Base-by-base conservation (phyloP, 352 stramenopile species). In the Globisporangium cederbergense region DNA sequence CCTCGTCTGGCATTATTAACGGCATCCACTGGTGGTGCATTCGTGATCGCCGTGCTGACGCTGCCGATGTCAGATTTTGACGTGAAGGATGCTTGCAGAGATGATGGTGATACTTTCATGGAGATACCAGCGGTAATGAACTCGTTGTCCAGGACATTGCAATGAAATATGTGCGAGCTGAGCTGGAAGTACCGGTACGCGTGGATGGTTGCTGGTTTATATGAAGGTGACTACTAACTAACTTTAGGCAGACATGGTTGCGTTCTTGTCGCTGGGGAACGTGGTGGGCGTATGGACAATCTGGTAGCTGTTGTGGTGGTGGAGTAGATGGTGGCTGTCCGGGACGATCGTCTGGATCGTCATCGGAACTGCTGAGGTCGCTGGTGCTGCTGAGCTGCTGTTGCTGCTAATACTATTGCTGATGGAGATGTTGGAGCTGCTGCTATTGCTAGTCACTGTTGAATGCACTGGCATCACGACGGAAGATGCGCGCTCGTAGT, bases 271-370 rank as follows among this genome's bases (percentile, higher is more conserved):
- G 14, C 50, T 56, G 25, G 78, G 76, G 58, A 87, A 86, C 42
- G 77, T 91, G 14, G 77, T 91, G 14, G 50, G 82, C 11, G 82
- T 91, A 32, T 64, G 76, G 56, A 88, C 78, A 60, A 88, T 88
- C 46, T 68, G 73, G 64, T 91, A 91, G 60, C 73, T 85, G 32
- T 14, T 40, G 25, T 56, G 49, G 71, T 32, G n/a, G 62, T 64
- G n/a, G 64, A 8, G 32, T 8, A 25, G 64, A 9, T 63, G 50
- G 36, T 78, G 73, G 9, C 72, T 36, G 40, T 79, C 67, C 45
- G 72, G 66, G 20, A 73, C 63, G 34, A 38, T 54, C 40, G 47
- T 68, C 56, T 68, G 55, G 47, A 68, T 68, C 56, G 55, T 60
- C 63, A 68, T 68, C n/a, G 30, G 36, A 36, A 34, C 9, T n/a